Base-by-base conservation (phyloP, 2,329 filamentous ascomycete genomes). In the Epichloe uncinata region DNA sequence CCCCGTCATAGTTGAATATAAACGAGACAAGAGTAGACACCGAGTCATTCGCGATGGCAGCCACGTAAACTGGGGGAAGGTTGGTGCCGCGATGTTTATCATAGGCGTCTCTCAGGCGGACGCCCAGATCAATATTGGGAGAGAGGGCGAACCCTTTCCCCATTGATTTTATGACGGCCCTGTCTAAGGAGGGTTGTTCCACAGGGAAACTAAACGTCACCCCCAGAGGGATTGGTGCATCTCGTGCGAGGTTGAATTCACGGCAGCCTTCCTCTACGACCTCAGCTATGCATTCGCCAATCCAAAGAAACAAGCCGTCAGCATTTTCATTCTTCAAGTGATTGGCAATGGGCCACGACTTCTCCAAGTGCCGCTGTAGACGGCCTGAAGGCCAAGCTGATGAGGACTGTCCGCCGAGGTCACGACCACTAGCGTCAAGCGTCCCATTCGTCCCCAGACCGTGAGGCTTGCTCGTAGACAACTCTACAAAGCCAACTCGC, bases 31-130 rank as follows among this genome's bases (percentile, higher is more conserved):
- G 73, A 0, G 86, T 91, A 5, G 87, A 84, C 37, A 91, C 85
- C 0, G 87, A 79, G 59, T 93, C 87, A 59, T 91, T 93, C 37
- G 85, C 80, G 54, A 93, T 90, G 46, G 86, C 87, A 8, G 79
- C 76, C 47, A 91, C 82, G 52, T 75, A 76, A 54, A 93, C 76
- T 12, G 72, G 74, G 74, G 86, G 87, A 20, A 89, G 66, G 12
- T 66, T 61, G 1, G 64, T 54, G 5, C 58, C 55, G 36, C 70
- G 68, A n/a, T 74, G 67, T 35, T 69, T 68, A 42, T 74, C 68
- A 57, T 85, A 86, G 0, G 81, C 82, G 35, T 70, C 66, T 9
- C 75, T 64, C 6, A 86, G 68, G 54, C 78, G 73, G 34, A 74
- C 73, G 8, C 77, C 80, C 2, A 86, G 69, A 51, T 85, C 77